Evolutionary conservation across 805 yeast species (phyloP), one percentile per base, ranked within the genome.

Genomic region (Metschnikowia santaceciliae): DNA sequence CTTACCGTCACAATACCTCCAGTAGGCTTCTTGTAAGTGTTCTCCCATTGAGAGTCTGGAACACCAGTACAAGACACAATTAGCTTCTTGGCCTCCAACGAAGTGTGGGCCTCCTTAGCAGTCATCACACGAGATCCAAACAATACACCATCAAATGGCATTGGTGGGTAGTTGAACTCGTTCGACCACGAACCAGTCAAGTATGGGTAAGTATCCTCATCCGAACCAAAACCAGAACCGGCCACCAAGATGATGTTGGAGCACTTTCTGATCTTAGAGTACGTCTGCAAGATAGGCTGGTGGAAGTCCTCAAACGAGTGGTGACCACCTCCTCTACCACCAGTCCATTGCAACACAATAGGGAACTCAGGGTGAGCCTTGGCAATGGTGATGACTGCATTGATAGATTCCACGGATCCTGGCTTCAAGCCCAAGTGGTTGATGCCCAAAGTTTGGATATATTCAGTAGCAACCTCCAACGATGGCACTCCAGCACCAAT

Each of bases 311-410:
- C 99, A 66, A 84, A 94, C 46, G 98, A 92, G 73, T 94, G 99
- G 71, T 94, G 99, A 67, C 99, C 99, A 81, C 99, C 99, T 77
- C 97, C 99, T 81, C 99, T 91, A 72, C 99, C 99, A 81, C 98
- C 99, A 53, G 99, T 94, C 99, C 99, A 94, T 78, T 94, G 99
- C 62, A 94, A 76, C 50, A 94, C 92, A 65, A 94, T 90, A 57
- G 99, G 99, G 91, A 94, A 94, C 56, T 70, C 75, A 59, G 99
- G 99, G 74, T 91, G 96, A 46, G 96, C 91, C 67, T 88, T 89
- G 49, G 99, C 99, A 66, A 94, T 94, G 54, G 86, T 74, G 61
- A 94, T 84, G 60, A 84, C 88, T 70, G 88, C 92, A 58, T 83
- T 78, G 64, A 94, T 90, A 41, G 97, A 86, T 61, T 94, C 99